These are phyloP conservation scores for Erythrobasidium hasegawianum DNA, from an alignment of 1,284 basidiomycete genomes.

Conservation along the genomic window DNA sequence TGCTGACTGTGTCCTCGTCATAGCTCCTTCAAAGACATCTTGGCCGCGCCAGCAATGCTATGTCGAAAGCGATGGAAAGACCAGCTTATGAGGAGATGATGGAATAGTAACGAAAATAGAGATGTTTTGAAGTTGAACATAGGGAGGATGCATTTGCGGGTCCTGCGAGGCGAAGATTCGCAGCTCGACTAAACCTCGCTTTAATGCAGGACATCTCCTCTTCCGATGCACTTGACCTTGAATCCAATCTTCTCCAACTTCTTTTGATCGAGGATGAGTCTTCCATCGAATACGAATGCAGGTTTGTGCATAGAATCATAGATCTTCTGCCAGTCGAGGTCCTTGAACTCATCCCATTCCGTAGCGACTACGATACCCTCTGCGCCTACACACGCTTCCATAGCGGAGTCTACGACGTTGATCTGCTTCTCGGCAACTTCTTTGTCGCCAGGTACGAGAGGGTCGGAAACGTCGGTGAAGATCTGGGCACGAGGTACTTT, in stretches of 20 bases:
- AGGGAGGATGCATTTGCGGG: too few relatives aligned
- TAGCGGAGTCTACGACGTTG: constrained; percentile 67
- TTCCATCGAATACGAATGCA: constrained; percentile 70
- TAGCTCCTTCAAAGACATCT: too few relatives aligned
- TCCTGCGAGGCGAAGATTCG: too few relatives aligned
- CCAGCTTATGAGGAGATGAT: too few relatives aligned
- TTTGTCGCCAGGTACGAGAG: constrained; percentile 54
- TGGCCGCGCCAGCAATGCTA: too few relatives aligned
- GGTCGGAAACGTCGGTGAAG: constrained; percentile 56
- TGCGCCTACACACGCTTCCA: constrained; percentile 81
- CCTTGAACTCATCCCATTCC: constrained; percentile 85
- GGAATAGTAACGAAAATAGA: too few relatives aligned
- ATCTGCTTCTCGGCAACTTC: constrained; percentile 82
- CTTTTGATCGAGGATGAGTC: constrained; percentile 75
- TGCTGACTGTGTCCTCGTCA: too few relatives aligned
- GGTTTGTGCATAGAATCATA: constrained; percentile 84
- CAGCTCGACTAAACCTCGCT: too few relatives aligned
- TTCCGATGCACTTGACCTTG: constrained; percentile 61
- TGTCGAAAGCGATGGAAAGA: too few relatives aligned
- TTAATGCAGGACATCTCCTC: constrained; percentile 36
- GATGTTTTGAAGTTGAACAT: too few relatives aligned
- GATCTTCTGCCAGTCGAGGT: constrained; percentile 81
- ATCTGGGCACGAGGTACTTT: constrained; percentile 60
- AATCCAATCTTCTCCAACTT: constrained; percentile 83
- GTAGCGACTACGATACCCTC: constrained; percentile 87